These are phyloP conservation scores for Sistotremastrum suecicum DNA, from an alignment of 768 basidiomycete species.

Conservation along the genomic window DNA sequence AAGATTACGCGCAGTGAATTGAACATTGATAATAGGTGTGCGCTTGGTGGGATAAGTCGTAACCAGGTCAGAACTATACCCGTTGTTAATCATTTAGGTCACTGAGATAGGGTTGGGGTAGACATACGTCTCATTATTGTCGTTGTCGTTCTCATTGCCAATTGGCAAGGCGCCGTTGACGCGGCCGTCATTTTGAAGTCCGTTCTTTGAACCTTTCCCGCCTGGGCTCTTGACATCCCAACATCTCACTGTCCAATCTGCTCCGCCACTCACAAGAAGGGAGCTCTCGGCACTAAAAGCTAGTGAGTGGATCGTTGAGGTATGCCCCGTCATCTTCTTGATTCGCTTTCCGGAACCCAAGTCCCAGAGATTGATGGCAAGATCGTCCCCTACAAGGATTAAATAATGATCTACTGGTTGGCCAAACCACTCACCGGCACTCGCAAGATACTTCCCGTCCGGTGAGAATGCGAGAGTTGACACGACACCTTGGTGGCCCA, in stretches of 20 bases:
- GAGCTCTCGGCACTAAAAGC: conserved; percentile 88
- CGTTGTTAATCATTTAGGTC: not conserved
- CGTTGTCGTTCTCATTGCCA: conserved; percentile 31
- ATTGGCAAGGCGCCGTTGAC: conserved; percentile 20
- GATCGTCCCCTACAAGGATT: conserved; percentile 54
- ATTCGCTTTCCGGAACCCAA: conserved; percentile 86
- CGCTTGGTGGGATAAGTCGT: conserved; percentile 92
- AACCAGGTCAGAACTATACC: conserved; percentile 62
- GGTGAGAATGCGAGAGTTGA: conserved; percentile 82
- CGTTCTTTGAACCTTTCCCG: conserved; percentile 36
- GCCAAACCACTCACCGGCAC: conserved; percentile 42
- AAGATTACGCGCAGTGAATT: conserved; percentile 90
- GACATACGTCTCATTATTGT: conserved; percentile 59
- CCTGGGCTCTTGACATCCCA: conserved; percentile 89
- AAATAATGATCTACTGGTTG: not conserved
- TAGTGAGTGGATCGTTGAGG: conserved; percentile 76
- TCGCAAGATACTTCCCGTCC: conserved; percentile 88
- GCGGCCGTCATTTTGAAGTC: conserved; percentile 39
- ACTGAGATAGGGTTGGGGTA: not conserved
- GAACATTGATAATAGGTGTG: conserved; percentile 82
- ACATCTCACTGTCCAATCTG: conserved; percentile 95
- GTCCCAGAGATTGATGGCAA: conserved; percentile 94
- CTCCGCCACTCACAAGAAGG: conserved; percentile 77
- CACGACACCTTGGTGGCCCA: conserved; percentile 85
- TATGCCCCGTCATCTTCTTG: conserved; percentile 95